phyloP scores from a whole-genome alignment of 2,329 filamentous ascomycete genomes.

The Alternaria postmessia region DNA sequence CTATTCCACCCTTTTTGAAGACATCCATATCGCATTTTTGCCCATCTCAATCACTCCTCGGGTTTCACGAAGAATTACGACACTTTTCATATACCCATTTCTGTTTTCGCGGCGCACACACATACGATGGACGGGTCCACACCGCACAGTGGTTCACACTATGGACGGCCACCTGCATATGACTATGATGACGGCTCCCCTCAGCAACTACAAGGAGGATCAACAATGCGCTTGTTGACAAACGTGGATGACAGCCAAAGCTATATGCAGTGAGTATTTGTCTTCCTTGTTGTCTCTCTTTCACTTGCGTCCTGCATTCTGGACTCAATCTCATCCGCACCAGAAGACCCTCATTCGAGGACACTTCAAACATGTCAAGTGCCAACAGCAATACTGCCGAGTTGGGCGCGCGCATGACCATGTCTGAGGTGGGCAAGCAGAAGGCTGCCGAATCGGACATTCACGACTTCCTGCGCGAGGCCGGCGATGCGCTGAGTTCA shows the following conservation, averaged over 20 bases:
- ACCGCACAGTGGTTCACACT: constrained; percentile 46
- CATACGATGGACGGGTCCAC: constrained; percentile 44
- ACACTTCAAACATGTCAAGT: constrained; percentile 46
- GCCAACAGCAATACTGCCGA: constrained; percentile 45
- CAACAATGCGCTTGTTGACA: constrained; percentile 61
- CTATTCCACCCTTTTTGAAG: constrained; percentile 22
- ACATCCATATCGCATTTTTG: constrained; percentile 28
- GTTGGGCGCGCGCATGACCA: constrained; percentile 37
- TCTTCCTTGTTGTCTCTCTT: constrained; percentile 34
- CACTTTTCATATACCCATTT: constrained; percentile 3
- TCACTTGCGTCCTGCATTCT: constrained; percentile 27
- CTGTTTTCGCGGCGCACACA: constrained; percentile 11
- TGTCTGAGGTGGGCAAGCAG: constrained; percentile 41
- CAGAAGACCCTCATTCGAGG: constrained; percentile 41
- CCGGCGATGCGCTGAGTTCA: constrained; percentile 41
- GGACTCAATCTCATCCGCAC: constrained; percentile 31
- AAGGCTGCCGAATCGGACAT: constrained; percentile 50
- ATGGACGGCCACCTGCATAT: constrained; percentile 56
- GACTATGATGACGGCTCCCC: constrained; percentile 52
- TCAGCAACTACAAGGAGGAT: constrained; percentile 49
- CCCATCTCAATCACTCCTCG: constrained; percentile 18
- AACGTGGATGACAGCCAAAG: constrained; percentile 53
- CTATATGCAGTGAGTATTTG: constrained; percentile 55
- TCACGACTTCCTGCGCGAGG: constrained; percentile 56
- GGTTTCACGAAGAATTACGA: constrained; percentile 5